Percentiles rank a stretch among this genome's conserved stretches.
Conservation (phyloP, 192 early-diverging fungal species). For the Mortierella antarctica region DNA sequence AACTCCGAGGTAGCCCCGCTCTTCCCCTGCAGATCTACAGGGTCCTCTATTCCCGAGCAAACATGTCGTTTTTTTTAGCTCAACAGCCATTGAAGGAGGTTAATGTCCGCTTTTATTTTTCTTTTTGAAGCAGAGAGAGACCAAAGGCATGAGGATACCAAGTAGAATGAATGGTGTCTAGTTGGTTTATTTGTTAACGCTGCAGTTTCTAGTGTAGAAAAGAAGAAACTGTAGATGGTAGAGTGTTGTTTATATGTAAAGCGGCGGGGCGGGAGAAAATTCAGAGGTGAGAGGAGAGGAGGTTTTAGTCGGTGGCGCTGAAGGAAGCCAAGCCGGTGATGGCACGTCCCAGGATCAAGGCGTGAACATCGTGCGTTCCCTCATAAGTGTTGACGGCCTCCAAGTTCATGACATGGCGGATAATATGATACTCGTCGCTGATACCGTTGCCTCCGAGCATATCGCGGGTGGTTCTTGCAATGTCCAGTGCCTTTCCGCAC, state of each 20-base stretch:
- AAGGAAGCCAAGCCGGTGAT: conserved; percentile 93
- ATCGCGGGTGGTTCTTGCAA: conserved; percentile 90
- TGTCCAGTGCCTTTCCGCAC: conserved; percentile 91
- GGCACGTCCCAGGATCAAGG: conserved; percentile 91
- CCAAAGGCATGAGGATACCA: too few relatives aligned
- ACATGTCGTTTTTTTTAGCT: too few relatives aligned
- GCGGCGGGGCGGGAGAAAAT: not conserved
- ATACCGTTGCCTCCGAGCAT: conserved; percentile 98
- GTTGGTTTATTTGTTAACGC: too few relatives aligned
- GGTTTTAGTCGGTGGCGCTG: conserved; percentile 45
- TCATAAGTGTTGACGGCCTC: conserved; percentile 97
- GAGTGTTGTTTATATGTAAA: conserved; percentile 1
- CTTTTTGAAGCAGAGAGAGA: too few relatives aligned
- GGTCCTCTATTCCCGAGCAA: too few relatives aligned
- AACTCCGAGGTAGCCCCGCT: too few relatives aligned
- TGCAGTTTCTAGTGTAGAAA: too few relatives aligned
- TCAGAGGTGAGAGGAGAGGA: not conserved
- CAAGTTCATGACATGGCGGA: conserved; percentile 92
- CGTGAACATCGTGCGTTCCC: conserved; percentile 95
- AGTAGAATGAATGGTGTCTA: too few relatives aligned
- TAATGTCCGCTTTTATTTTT: too few relatives aligned
- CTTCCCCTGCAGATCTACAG: too few relatives aligned
- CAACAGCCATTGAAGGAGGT: too few relatives aligned
- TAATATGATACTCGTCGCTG: conserved; percentile 96
- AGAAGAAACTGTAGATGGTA: not conserved